Evolutionary conservation across 768 basidiomycete species (phyloP).

Genomic region (Rhodosporidiobolus sp.): DNA sequence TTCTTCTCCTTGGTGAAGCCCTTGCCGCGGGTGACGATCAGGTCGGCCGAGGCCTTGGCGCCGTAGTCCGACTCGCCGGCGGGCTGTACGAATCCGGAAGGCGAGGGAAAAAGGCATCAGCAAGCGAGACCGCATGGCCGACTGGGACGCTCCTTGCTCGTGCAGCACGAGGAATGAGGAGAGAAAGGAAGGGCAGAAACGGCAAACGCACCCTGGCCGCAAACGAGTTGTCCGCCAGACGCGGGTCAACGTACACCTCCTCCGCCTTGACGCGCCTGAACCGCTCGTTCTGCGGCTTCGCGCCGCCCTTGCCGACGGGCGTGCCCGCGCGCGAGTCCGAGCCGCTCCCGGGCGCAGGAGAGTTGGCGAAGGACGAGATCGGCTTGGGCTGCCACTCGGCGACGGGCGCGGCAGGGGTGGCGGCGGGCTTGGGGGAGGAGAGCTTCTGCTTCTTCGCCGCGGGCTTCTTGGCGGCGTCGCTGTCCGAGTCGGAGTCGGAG

Average conservation of each 20-base stretch:
- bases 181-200: neutral
- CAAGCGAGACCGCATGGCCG: neutral
- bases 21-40: slow-evolving; percentile 88
- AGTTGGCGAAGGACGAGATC: neutral
- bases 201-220: slow-evolving; percentile 64
- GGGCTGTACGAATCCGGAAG: slow-evolving; percentile 51
- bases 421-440: slow-evolving; percentile 52
- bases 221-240: slow-evolving; percentile 71
- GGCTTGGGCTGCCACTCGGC: slow-evolving; percentile 7
- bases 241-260: slow-evolving; percentile 56
- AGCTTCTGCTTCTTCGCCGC: slow-evolving; percentile 46
- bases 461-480: slow-evolving; percentile 26
- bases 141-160: neutral
- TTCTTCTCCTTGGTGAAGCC: slow-evolving; percentile 99
- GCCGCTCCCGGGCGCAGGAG: slow-evolving; percentile 25
- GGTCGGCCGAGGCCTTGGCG: slow-evolving; percentile 72
- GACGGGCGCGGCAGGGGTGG: slow-evolving; percentile 40
- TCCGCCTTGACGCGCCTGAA: slow-evolving; percentile 77
- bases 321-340: slow-evolving; percentile 14
- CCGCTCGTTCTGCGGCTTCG: slow-evolving; percentile 56
- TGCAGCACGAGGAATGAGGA: no score
- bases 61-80: slow-evolving; percentile 79
- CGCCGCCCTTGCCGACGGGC: slow-evolving; percentile 4
- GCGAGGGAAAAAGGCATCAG: slow-evolving; percentile 4
- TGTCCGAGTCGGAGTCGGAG: slow-evolving; percentile 44